These are phyloP conservation scores for Saturnispora besseyi DNA, from an alignment of 805 yeast species.

Conservation along the genomic window DNA sequence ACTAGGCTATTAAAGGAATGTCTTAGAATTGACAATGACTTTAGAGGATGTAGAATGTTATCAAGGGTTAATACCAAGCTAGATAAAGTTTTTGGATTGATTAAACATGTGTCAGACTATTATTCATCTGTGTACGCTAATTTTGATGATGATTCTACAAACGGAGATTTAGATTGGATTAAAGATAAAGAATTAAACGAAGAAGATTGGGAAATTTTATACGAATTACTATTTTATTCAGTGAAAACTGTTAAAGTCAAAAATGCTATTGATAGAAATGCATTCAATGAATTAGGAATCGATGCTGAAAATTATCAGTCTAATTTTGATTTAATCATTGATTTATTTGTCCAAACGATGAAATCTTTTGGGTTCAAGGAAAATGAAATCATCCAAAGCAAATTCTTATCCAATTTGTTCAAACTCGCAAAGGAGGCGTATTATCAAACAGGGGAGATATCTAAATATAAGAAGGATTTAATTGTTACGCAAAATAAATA, in stretches of 20 bases:
- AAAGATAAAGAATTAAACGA: conserved; percentile 32
- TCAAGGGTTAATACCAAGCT: conserved; percentile 47
- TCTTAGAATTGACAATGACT: conserved; percentile 70
- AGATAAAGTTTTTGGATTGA: conserved; percentile 29
- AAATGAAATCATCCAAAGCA: conserved; percentile 17
- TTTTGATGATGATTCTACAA: conserved; percentile 15
- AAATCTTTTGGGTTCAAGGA: conserved; percentile 18
- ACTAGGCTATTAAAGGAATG: conserved; percentile 39
- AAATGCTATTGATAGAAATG: conserved; percentile 13
- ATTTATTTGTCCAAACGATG: conserved; percentile 13
- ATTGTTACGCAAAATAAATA: conserved; percentile 2
- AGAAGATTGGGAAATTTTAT: conserved; percentile 33
- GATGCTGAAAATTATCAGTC: conserved; percentile 11
- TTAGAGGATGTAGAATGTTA: conserved; percentile 43
- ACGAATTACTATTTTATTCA: conserved; percentile 26
- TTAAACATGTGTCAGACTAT: conserved; percentile 38
- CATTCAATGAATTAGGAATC: conserved; percentile 14
- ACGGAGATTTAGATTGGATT: conserved; percentile 22
- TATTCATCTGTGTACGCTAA: conserved; percentile 31
- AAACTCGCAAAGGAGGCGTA: conserved; percentile 19
- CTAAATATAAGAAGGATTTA: conserved; percentile 1
- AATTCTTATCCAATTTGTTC: conserved; percentile 18
- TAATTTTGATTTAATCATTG: conserved; percentile 23
- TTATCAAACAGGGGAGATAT: conserved; percentile 11
- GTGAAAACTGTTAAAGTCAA: conserved; percentile 18